Conservation (phyloP, 192 early-diverging fungal species). For the Linnemannia zychae region DNA sequence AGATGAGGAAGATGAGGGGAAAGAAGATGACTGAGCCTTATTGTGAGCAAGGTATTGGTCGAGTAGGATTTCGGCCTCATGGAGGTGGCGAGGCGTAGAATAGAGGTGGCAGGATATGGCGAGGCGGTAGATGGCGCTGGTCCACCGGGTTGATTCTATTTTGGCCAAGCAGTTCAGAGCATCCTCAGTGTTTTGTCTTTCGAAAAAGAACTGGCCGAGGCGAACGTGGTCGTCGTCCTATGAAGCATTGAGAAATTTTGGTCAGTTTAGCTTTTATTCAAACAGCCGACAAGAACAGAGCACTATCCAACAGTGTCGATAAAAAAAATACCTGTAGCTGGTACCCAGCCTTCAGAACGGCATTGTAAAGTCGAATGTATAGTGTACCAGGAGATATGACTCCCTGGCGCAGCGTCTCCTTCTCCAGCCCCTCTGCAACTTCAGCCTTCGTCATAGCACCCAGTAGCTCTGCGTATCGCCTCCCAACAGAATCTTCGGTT, state of each 20-base stretch:
- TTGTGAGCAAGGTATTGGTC: constrained; percentile 15
- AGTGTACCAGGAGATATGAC: not conserved
- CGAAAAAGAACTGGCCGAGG: constrained; percentile 17
- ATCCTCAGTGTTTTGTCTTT: constrained; percentile 10
- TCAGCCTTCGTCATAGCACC: constrained; percentile 4
- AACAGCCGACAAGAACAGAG: not conserved
- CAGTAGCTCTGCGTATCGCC: constrained; percentile 14
- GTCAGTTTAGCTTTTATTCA: not conserved
- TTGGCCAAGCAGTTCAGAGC: constrained; percentile 17
- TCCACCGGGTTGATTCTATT: constrained; percentile 14
- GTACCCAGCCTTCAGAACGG: constrained; percentile 17
- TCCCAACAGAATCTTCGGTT: not conserved
- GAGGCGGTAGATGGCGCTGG: not conserved
- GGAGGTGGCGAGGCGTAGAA: constrained; percentile 35
- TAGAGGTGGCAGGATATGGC: constrained; percentile 33
- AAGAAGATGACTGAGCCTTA: not conserved
- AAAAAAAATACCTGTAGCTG: constrained; percentile 14
- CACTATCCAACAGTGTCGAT: not conserved
- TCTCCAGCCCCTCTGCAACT: not conserved
- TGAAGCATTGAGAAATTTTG: not conserved
- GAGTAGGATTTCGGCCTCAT: constrained; percentile 23
- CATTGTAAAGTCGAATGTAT: constrained; percentile 28
- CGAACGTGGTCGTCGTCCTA: constrained; percentile 31
- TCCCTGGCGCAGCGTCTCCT: constrained; percentile 23
- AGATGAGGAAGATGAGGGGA: not conserved